Percentiles rank a stretch among this genome's conserved stretches.
These are phyloP conservation scores for Backusella circina DNA, from an alignment of 192 early-diverging fungal species.

Conservation along the genomic window DNA sequence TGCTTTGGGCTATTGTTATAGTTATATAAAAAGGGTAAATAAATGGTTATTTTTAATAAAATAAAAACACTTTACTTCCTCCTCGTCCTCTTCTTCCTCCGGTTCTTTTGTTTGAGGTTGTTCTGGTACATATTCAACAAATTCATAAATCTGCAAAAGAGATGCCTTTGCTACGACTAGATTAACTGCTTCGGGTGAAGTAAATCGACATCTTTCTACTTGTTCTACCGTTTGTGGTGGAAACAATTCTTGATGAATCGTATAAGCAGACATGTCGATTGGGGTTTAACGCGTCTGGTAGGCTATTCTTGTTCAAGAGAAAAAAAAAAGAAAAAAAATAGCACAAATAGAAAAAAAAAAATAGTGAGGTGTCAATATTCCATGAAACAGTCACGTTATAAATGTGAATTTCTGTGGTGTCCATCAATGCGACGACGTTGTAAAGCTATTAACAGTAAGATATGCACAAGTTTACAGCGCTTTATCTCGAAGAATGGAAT, in stretches of 20 bases:
- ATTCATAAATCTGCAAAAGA: constrained; percentile 68
- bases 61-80: not conserved
- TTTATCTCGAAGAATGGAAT: no score
- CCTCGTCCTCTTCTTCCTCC: constrained; percentile 11
- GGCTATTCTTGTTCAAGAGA: not conserved
- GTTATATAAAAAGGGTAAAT: not conserved
- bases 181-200: constrained; percentile 54
- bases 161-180: constrained; percentile 60
- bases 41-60: not conserved
- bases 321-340: not conserved
- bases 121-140: constrained; percentile 46
- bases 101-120: not conserved
- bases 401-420: not conserved
- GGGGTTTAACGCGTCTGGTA: not conserved
- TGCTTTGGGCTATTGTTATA: constrained; percentile 17
- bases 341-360: not conserved
- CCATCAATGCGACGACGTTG: no score
- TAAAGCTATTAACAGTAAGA: no score
- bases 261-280: constrained; percentile 47
- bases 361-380: not conserved
- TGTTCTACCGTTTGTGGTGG: constrained; percentile 61
- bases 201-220: constrained; percentile 59
- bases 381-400: not conserved
- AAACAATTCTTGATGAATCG: constrained; percentile 57
- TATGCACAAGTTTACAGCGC: no score